phyloP scores from a whole-genome alignment of 2,329 filamentous ascomycete genomes.

The Fusarium robinianum region DNA sequence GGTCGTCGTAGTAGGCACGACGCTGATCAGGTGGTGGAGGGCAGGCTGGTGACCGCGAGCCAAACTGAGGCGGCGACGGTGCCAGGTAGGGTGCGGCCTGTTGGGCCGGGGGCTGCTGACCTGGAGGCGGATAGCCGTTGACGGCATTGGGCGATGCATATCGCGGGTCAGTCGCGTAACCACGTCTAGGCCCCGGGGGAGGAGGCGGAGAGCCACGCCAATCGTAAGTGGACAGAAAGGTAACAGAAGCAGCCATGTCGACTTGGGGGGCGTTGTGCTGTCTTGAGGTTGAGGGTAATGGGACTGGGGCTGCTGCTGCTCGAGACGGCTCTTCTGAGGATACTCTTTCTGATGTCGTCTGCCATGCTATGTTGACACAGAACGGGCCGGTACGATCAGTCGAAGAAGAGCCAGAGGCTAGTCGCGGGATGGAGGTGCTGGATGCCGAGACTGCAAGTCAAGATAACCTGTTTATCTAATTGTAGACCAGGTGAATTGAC shows the following conservation, averaged over 20 bases:
- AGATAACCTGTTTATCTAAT: too few relatives aligned
- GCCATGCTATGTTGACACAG: slow-evolving; percentile 44
- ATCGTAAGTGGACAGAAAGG: slow-evolving; percentile 57
- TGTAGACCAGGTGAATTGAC: too few relatives aligned
- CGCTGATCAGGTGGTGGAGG: slow-evolving; percentile 49
- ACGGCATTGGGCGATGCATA: slow-evolving; percentile 51
- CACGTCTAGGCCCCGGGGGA: slow-evolving; percentile 39
- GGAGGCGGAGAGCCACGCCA: slow-evolving; percentile 44
- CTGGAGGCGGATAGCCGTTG: slow-evolving; percentile 52
- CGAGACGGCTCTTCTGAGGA: slow-evolving; percentile 42
- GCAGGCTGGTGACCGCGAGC: slow-evolving; percentile 43
- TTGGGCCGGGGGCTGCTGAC: slow-evolving; percentile 35
- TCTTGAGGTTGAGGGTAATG: slow-evolving; percentile 48
- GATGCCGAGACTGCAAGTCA: slow-evolving; percentile 24
- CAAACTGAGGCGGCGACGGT: slow-evolving; percentile 45
- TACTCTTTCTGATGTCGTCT: slow-evolving; percentile 46
- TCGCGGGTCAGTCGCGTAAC: slow-evolving; percentile 42
- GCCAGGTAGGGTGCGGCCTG: slow-evolving; percentile 43
- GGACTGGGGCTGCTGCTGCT: slow-evolving; percentile 46
- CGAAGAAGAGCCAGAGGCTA: slow-evolving; percentile 21
- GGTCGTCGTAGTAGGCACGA: slow-evolving; percentile 44
- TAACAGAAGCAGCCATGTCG: slow-evolving; percentile 52
- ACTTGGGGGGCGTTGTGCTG: slow-evolving; percentile 39
- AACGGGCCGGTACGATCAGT: slow-evolving; percentile 30
- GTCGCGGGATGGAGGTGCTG: slow-evolving; percentile 6